phyloP scores from a whole-genome alignment of 768 basidiomycete genomes.

The Phylloporus arenicola region DNA sequence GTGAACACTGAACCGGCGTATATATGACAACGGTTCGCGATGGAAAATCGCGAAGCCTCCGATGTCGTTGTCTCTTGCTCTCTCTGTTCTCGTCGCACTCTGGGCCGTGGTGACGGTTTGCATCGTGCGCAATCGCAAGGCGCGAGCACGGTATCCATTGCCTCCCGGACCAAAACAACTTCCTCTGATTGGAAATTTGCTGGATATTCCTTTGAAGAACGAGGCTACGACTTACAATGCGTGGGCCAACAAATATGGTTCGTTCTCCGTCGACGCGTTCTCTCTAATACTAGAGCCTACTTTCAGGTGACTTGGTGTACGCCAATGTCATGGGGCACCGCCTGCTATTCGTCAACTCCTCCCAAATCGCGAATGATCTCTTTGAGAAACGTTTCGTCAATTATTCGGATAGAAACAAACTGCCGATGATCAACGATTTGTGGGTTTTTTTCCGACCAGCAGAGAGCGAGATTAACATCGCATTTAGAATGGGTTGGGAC shows the following conservation, averaged over 20 bases:
- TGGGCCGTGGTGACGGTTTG: slow-evolving; percentile 18
- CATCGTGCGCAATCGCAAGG: slow-evolving; percentile 11
- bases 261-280: neutral
- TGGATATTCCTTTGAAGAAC: slow-evolving; percentile 37
- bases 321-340: slow-evolving; percentile 46
- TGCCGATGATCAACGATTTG: slow-evolving; percentile 49
- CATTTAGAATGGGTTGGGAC: slow-evolving; percentile 39
- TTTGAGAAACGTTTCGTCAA: slow-evolving; percentile 52
- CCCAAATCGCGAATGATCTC: slow-evolving; percentile 44
- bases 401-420: slow-evolving; percentile 48
- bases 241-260: slow-evolving; percentile 38
- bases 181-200: slow-evolving; percentile 52
- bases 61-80: slow-evolving; percentile 14
- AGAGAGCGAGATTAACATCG: slow-evolving; percentile 4
- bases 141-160: slow-evolving; percentile 28
- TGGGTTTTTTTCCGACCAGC: slow-evolving; percentile 17
- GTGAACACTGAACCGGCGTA: slow-evolving; percentile 11
- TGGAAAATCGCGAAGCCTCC: slow-evolving; percentile 1
- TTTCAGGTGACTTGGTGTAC: slow-evolving; percentile 47
- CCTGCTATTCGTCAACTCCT: slow-evolving; percentile 44
- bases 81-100: slow-evolving; percentile 19
- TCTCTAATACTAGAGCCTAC: neutral
- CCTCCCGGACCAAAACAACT: slow-evolving; percentile 53
- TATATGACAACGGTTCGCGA: slow-evolving; percentile 2
- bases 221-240: slow-evolving; percentile 39